Evolutionary conservation across 1,284 basidiomycete species (phyloP).

Genomic region (Macrocystidia cucumis): DNA sequence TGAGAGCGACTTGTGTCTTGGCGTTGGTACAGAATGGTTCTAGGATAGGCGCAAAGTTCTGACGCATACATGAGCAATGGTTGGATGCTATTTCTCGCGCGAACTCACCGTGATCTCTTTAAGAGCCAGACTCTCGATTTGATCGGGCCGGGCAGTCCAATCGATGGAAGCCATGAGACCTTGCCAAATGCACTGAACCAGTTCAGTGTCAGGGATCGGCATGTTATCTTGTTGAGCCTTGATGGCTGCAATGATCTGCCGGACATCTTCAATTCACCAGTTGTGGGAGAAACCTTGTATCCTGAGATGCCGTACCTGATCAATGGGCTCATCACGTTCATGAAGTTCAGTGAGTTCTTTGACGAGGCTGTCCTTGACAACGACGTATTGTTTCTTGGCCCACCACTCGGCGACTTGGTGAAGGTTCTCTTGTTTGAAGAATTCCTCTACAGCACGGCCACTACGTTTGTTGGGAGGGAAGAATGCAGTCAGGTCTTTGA

Average conservation of each 20-base stretch:
- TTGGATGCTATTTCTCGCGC: too few relatives aligned
- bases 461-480: slow-evolving; percentile 82
- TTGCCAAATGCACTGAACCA: slow-evolving; percentile 87
- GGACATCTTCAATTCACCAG: slow-evolving; percentile 4
- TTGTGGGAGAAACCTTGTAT: slow-evolving; percentile 3
- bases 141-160: slow-evolving; percentile 83
- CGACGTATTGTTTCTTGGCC: slow-evolving; percentile 77
- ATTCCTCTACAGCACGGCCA: slow-evolving; percentile 67
- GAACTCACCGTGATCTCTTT: slow-evolving; percentile 72
- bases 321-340: slow-evolving; percentile 52
- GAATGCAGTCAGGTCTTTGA: slow-evolving; percentile 83
- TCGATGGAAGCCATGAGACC: slow-evolving; percentile 84
- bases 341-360: slow-evolving; percentile 52
- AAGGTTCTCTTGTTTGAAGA: slow-evolving; percentile 79
- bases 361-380: slow-evolving; percentile 63
- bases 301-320: slow-evolving; percentile 57
- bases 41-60: slow-evolving; percentile 81
- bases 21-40: slow-evolving; percentile 84
- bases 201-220: slow-evolving; percentile 74
- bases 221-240: slow-evolving; percentile 61
- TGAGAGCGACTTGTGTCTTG: slow-evolving; percentile 86
- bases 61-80: slow-evolving; percentile 8
- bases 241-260: slow-evolving; percentile 70
- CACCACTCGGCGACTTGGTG: slow-evolving; percentile 86
- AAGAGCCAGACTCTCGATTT: slow-evolving; percentile 79